Base-by-base conservation (phyloP, 345 rosid species). In the Cardamine chenopodiifolia region DNA sequence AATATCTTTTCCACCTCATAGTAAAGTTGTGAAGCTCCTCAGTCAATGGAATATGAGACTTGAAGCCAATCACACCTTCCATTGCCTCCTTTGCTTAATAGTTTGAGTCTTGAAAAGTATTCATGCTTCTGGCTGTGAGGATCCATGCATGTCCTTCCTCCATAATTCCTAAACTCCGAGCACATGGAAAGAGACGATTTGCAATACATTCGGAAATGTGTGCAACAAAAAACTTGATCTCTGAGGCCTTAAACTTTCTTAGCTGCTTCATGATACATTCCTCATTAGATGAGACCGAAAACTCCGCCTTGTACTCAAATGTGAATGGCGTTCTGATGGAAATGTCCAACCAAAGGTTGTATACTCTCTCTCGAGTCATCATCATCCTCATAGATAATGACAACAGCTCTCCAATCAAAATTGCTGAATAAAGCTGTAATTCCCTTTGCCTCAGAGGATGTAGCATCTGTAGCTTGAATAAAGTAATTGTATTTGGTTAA, bases 61-160 rank as follows among this genome's bases (percentile, higher is more conserved):
- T 74, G 52, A 81, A 66, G 29, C 80, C 84, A 20, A 78, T 15
- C 18, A 82, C 80, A 5, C 84, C 82, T 57, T 78, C 71, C 75
- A 82, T 70, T 35, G 75, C 60, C 28, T 65, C 64, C 14, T 58
- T 25, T 15, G 64, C 54, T 3, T 48, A 39, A n/a, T 54, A 34
- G 40, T 66, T 67, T 28, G 53, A 37, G 23, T 71, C 58, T 20
- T 62, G 45, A 20, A 74, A 39, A 31, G n/a, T 37, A 62, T 72
- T 31, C 55, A 37, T 75, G 29, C 18, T 71, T 42, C 20, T 55
- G 3, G 23, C 50, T 3, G 83, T 79, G 17, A 69, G 44, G 22
- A 82, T 72, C 85, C 85, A 82, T 4, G 75, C 85, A 68, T 68
- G 56, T 2, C 81, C 81, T 52, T 70, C 67, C 18, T 49, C 68